A percentile compares a stretch with the other conserved stretches of the same genome.
phyloP scores from a whole-genome alignment of 2,329 filamentous ascomycete species.

The Phaeosphaeriaceae sp. region DNA sequence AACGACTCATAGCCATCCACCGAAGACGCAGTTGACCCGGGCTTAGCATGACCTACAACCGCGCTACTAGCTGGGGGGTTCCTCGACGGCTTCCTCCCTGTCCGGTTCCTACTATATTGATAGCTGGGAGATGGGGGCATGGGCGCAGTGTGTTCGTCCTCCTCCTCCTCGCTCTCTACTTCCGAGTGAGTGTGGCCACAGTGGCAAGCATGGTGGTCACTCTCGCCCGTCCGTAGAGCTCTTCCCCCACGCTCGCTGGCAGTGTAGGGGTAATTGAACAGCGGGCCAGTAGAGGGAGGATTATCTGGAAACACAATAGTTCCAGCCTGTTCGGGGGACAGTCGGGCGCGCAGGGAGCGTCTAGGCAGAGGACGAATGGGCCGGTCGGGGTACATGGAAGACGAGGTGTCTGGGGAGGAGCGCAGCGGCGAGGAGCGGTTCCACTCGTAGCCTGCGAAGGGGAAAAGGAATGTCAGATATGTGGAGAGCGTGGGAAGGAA shows the following conservation, averaged over 20 bases:
- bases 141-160: constrained; percentile 51
- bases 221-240: constrained; percentile 56
- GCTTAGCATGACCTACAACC: constrained; percentile 46
- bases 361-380: constrained; percentile 92
- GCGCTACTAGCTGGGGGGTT: constrained; percentile 22
- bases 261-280: constrained; percentile 73
- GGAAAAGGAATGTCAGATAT: constrained; percentile 44
- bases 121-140: constrained; percentile 50
- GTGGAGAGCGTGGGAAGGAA: constrained; percentile 32
- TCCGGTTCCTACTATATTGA: constrained; percentile 43
- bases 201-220: constrained; percentile 56
- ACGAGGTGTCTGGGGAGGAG: constrained; percentile 71
- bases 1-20: constrained; percentile 94
- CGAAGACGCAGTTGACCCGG: constrained; percentile 69
- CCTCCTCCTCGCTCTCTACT: constrained; percentile 66
- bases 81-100: constrained; percentile 17
- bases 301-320: constrained; percentile 82
- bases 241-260: constrained; percentile 37
- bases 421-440: constrained; percentile 48
- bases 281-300: constrained; percentile 71
- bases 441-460: constrained; percentile 50
- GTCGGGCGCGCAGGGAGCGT: constrained; percentile 82
- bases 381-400: constrained; percentile 83
- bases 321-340: constrained; percentile 83
- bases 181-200: constrained; percentile 57